These are phyloP conservation scores for Plenodomus biglobosus DNA, from an alignment of 2,329 filamentous ascomycete genomes.

Conservation along the genomic window DNA sequence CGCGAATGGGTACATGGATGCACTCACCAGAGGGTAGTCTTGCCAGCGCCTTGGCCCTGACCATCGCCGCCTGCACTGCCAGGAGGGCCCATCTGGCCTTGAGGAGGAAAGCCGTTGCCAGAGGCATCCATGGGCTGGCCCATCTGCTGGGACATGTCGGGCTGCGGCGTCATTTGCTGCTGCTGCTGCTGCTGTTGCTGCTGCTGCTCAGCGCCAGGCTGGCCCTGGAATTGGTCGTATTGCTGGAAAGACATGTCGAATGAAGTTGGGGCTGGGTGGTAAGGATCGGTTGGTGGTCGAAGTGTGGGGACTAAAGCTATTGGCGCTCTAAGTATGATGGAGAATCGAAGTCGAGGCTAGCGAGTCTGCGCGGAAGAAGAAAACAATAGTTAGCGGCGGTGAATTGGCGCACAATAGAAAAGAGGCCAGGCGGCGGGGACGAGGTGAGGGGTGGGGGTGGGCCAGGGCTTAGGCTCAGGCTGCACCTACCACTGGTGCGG, in stretches of 20 bases:
- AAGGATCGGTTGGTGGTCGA: conserved; percentile 15
- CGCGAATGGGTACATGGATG: conserved; percentile 1
- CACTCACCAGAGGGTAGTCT: conserved; percentile 58
- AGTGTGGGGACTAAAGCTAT: conserved; percentile 23
- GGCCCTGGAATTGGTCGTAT: conserved; percentile 63
- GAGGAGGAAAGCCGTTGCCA: conserved; percentile 52
- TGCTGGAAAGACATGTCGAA: conserved; percentile 66
- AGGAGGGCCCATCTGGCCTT: conserved; percentile 50
- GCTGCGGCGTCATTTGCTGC: conserved; percentile 52
- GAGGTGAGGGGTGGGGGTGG: conserved; percentile 11
- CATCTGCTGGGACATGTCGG: conserved; percentile 61
- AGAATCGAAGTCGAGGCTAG: conserved; percentile 25
- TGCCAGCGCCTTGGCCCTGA: conserved; percentile 47
- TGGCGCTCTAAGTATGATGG: conserved; percentile 36
- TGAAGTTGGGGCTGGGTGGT: conserved; percentile 18
- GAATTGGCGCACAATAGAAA: conserved; percentile 16
- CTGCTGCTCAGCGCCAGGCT: conserved; percentile 54
- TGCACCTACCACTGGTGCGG: conserved; percentile 32
- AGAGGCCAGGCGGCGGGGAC: conserved; percentile 6
- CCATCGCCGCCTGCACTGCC: conserved; percentile 39
- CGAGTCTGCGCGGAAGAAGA: conserved; percentile 20
- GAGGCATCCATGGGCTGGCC: conserved; percentile 60
- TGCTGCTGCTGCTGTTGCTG: conserved; percentile 56
- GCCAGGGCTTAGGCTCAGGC: conserved; percentile 13
- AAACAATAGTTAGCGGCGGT: conserved; percentile 32